phyloP scores from a whole-genome alignment of 2,329 filamentous ascomycete genomes.

The Xylariaceae sp. region DNA sequence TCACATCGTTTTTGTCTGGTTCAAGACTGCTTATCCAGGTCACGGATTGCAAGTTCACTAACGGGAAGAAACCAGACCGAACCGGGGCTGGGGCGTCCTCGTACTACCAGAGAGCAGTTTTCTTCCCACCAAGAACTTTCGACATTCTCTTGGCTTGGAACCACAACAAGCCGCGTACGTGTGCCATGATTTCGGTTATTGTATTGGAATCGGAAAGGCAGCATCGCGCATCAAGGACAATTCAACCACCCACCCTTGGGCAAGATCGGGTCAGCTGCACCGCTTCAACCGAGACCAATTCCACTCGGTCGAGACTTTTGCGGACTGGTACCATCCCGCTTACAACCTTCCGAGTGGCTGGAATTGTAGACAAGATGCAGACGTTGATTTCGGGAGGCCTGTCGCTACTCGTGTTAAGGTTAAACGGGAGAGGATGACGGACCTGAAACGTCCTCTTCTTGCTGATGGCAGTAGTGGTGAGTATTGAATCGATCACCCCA shows the following conservation, averaged over 20 bases:
- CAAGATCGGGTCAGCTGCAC: conserved; percentile 15
- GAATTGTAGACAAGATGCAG: not conserved
- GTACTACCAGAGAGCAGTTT: conserved; percentile 43
- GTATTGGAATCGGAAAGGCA: conserved; percentile 26
- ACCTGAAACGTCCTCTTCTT: not conserved
- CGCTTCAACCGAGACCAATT: conserved; percentile 8
- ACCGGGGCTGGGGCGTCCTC: conserved; percentile 46
- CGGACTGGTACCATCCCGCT: conserved; percentile 6
- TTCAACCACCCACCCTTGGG: conserved; percentile 26
- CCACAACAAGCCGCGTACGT: conserved; percentile 22
- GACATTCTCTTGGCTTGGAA: conserved; percentile 32
- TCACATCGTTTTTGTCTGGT: not conserved
- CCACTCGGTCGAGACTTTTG: too few relatives aligned
- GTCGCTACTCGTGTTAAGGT: too few relatives aligned
- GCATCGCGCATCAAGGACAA: conserved; percentile 25
- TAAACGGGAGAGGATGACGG: too few relatives aligned
- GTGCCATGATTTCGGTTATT: conserved; percentile 19
- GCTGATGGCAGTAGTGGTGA: conserved; percentile 12
- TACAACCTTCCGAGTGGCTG: not conserved
- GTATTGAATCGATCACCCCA: not conserved
- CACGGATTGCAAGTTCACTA: conserved; percentile 1
- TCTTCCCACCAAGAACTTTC: conserved; percentile 27
- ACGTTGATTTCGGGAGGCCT: not conserved
- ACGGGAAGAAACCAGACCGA: conserved; percentile 9
- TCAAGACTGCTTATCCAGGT: conserved; percentile 14